These are phyloP conservation scores for Argentina anserina DNA, from an alignment of 306 rosid species.

Conservation along the genomic window DNA sequence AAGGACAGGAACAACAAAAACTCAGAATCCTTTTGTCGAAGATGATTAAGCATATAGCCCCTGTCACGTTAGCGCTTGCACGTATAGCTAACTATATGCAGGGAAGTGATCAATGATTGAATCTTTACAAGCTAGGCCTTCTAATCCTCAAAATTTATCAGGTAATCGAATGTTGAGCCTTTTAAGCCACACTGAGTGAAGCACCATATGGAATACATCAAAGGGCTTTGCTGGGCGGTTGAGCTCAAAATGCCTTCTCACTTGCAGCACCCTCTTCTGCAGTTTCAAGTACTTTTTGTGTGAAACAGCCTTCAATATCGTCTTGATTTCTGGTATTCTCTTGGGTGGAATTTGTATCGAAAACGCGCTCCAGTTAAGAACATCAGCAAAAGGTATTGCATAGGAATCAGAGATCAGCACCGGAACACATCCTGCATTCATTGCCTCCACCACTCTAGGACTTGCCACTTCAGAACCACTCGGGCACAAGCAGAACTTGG, in stretches of 20 bases:
- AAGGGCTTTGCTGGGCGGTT: conserved; percentile 39
- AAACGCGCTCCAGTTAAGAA: conserved; percentile 39
- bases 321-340: conserved; percentile 31
- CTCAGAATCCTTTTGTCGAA: too few relatives aligned
- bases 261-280: conserved; percentile 33
- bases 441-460: conserved; percentile 44
- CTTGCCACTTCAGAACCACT: conserved; percentile 47
- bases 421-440: conserved; percentile 39
- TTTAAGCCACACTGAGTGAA: conserved; percentile 41
- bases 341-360: conserved; percentile 24
- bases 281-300: conserved; percentile 21
- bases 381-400: conserved; percentile 29
- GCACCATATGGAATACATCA: conserved; percentile 35
- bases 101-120: not conserved
- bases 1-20: too few relatives aligned
- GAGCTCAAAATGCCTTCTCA: conserved; percentile 35
- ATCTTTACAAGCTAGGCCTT: not conserved
- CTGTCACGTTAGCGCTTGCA: too few relatives aligned
- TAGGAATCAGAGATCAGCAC: conserved; percentile 31
- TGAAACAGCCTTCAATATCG: conserved; percentile 21
- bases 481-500: conserved; percentile 42
- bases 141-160: not conserved
- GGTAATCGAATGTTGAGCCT: conserved; percentile 32
- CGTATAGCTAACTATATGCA: too few relatives aligned
- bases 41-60: too few relatives aligned